A percentile compares a stretch with the other conserved stretches of the same genome.
Conservation (phyloP, 1,284 basidiomycete species). For the Neonothopanus nambi region DNA sequence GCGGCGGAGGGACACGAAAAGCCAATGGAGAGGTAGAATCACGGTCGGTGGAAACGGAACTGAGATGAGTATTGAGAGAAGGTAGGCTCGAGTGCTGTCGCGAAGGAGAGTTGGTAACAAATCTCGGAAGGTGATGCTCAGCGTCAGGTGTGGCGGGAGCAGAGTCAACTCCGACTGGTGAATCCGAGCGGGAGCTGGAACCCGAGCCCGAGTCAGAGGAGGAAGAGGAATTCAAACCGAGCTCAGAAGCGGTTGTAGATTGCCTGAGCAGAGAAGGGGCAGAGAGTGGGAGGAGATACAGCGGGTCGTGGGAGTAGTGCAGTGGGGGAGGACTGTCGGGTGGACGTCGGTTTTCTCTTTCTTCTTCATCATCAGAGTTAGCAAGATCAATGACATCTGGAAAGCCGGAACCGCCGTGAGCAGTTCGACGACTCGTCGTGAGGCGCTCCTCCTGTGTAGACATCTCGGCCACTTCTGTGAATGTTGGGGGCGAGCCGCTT, state of each 20-base stretch:
- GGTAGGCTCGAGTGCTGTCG: not conserved
- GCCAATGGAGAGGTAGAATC: not conserved
- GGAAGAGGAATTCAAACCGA: too few relatives aligned
- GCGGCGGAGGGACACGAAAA: constrained; percentile 20
- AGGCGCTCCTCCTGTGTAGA: not conserved
- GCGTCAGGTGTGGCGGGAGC: constrained; percentile 1
- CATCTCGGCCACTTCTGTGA: not conserved
- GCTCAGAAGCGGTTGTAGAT: too few relatives aligned
- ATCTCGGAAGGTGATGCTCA: not conserved
- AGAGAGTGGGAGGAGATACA: constrained; percentile 2
- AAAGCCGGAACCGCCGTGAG: not conserved
- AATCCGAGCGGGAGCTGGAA: not conserved
- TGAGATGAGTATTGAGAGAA: not conserved
- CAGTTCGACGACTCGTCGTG: not conserved
- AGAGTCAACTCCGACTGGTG: constrained; percentile 1
- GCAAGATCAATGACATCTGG: constrained; percentile 1
- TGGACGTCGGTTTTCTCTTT: not conserved
- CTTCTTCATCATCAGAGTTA: not conserved
- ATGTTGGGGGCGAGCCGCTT: not conserved
- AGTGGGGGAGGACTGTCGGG: constrained; percentile 1
- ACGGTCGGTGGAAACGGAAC: not conserved
- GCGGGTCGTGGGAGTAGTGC: not conserved
- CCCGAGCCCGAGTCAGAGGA: too few relatives aligned
- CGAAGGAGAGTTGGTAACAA: not conserved
- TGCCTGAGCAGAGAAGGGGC: not conserved